Base-by-base conservation (phyloP, 192 early-diverging fungal species). In the Dissophora globulifera region DNA sequence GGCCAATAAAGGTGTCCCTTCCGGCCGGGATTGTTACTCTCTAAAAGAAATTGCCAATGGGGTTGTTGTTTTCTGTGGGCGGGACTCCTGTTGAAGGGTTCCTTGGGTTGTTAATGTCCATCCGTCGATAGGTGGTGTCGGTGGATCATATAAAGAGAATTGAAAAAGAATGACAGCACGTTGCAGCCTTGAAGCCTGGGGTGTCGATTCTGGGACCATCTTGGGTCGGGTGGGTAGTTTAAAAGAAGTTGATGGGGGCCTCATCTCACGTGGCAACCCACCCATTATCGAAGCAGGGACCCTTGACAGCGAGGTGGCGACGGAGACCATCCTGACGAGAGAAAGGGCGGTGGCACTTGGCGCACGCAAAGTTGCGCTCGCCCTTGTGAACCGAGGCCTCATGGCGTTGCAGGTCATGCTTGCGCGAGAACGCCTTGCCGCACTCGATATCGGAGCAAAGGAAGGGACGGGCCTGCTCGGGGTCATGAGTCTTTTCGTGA, bases 351-450 rank as follows among this genome's bases (percentile, higher is more conserved):
- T 74, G 51, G 61, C 90, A 92, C 25, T 42, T 58, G 4, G 52
- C 41, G 66, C 90, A 92, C 20, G 64, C 53, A 68, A 84, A 90
- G n/a, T 79, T 75, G 33, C 86, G 86, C 63, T 84, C 85, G 25
- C 87, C 84, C 41, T 85, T 82, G 66, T 92, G 90, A 29, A 92
- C 88, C 1, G 82, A 81, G n/a, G 70, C 75, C 27, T 82, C 72
- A 33, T 93, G 91, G 30, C 91, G 85, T 52, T 87, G 86, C 32
- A 92, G 70, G 69, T 93, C 91, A 69, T 92, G 89, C 38, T 88
- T 91, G 35, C 90, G 67, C 17, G 84, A 82, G 61, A 92, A 92
- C 19, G 78, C 65, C 40, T 87, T 88, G 16, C 61, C 54, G 52
- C 91, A 92, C 16, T 62, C 54, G 2, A 67, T 54, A 27, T 78